Evolutionary conservation across 192 early-diverging fungal species (phyloP).

Genomic region (Globomyces pollinis-pini): DNA sequence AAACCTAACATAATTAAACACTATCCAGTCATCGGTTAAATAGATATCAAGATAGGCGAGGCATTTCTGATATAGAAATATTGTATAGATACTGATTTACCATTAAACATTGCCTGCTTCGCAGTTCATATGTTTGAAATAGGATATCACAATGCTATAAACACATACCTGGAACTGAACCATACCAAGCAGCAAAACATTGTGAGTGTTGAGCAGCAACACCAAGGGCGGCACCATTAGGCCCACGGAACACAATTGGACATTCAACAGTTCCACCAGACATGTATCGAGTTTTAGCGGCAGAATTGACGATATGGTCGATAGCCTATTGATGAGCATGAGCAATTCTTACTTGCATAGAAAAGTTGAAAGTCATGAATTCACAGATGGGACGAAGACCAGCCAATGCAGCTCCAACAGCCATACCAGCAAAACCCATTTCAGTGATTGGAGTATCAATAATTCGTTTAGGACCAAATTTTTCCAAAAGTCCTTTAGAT

Average conservation of each 20-base stretch:
- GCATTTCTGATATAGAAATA: too few relatives aligned
- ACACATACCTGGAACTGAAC: slow-evolving; percentile 82
- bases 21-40: too few relatives aligned
- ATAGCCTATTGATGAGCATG: slow-evolving; percentile 77
- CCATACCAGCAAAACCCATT: slow-evolving; percentile 94
- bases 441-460: slow-evolving; percentile 99
- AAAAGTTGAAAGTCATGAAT: slow-evolving; percentile 99
- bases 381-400: slow-evolving; percentile 96
- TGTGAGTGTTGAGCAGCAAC: slow-evolving; percentile 99
- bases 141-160: too few relatives aligned
- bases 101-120: too few relatives aligned
- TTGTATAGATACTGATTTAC: too few relatives aligned
- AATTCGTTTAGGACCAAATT: slow-evolving; percentile 93
- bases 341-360: slow-evolving; percentile 76
- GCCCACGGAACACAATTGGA: slow-evolving; percentile 97
- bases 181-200: slow-evolving; percentile 98
- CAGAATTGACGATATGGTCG: slow-evolving; percentile 99
- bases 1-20: too few relatives aligned
- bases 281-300: slow-evolving; percentile 98
- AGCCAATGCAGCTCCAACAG: slow-evolving; percentile 86
- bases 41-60: too few relatives aligned
- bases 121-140: too few relatives aligned
- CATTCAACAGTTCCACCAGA: slow-evolving; percentile 77
- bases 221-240: slow-evolving; percentile 95
- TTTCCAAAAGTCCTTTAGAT: slow-evolving; percentile 92